Evolutionary conservation across 345 rosid genomes (phyloP).

Genomic region (Acer saccharum): DNA sequence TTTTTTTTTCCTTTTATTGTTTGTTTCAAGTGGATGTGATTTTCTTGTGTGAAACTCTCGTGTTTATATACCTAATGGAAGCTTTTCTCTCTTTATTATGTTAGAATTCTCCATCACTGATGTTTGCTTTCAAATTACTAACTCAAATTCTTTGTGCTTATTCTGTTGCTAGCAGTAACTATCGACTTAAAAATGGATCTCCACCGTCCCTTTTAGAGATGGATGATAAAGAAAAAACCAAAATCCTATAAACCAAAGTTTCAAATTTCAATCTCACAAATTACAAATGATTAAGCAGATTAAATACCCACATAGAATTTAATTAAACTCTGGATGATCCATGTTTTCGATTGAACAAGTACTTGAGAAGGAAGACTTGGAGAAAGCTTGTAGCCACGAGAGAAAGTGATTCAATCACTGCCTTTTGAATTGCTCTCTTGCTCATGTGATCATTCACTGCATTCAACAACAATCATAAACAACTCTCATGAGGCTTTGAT

Average conservation of each 20-base stretch:
- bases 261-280: too few relatives aligned
- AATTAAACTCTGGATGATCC: slow-evolving; percentile 61
- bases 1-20: slow-evolving; percentile 13
- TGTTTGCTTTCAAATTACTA: neutral
- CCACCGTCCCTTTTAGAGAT: too few relatives aligned
- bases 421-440: slow-evolving; percentile 65
- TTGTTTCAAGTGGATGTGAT: slow-evolving; percentile 20
- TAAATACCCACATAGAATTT: neutral
- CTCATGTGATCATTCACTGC: slow-evolving; percentile 73
- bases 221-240: too few relatives aligned
- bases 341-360: slow-evolving; percentile 68
- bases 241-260: too few relatives aligned
- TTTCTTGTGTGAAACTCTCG: slow-evolving; percentile 14
- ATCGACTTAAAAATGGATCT: neutral
- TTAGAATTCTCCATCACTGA: neutral
- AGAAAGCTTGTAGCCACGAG: slow-evolving; percentile 59
- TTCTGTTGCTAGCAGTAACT: neutral
- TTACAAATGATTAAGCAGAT: neutral
- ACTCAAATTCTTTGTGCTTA: too few relatives aligned
- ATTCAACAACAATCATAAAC: neutral
- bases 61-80: slow-evolving; percentile 6
- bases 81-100: neutral
- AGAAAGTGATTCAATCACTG: slow-evolving; percentile 62
- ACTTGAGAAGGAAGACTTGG: slow-evolving; percentile 68
- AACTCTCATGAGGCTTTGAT: too few relatives aligned